Conservation (phyloP, 106 monocot genomes). For the Ottelia alismoides region DNA sequence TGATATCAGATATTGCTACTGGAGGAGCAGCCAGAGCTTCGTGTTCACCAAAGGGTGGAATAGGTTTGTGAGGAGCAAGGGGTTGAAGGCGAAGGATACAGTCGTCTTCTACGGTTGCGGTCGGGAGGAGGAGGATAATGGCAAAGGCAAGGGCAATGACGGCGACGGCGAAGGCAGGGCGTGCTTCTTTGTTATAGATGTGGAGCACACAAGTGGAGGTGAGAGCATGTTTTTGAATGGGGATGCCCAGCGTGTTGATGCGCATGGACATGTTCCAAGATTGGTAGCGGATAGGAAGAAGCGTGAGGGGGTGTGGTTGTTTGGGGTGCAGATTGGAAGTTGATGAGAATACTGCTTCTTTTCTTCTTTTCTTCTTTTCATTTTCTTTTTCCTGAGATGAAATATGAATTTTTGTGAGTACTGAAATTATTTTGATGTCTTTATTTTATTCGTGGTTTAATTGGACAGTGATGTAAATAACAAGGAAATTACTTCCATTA, state of each 20-base stretch:
- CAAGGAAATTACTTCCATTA: too few relatives aligned
- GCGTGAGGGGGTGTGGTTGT: slow-evolving; percentile 12
- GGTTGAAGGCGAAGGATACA: slow-evolving; percentile 19
- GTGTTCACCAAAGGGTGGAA: slow-evolving; percentile 72
- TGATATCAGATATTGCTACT: slow-evolving; percentile 66
- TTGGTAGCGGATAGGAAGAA: slow-evolving; percentile 3
- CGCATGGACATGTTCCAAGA: too few relatives aligned
- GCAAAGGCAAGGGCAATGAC: slow-evolving; percentile 19
- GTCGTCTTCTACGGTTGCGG: slow-evolving; percentile 34
- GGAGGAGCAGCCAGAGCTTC: slow-evolving; percentile 71
- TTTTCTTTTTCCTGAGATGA: too few relatives aligned
- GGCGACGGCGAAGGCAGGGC: not conserved
- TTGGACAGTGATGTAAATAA: too few relatives aligned
- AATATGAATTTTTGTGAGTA: too few relatives aligned
- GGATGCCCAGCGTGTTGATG: too few relatives aligned
- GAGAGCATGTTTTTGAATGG: not conserved
- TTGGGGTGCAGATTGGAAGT: slow-evolving; percentile 21
- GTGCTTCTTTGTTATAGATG: too few relatives aligned
- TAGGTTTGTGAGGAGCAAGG: slow-evolving; percentile 43
- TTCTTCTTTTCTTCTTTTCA: too few relatives aligned
- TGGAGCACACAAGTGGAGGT: too few relatives aligned
- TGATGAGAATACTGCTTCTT: too few relatives aligned
- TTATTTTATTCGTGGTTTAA: too few relatives aligned
- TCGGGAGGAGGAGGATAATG: slow-evolving; percentile 12
- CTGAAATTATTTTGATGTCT: too few relatives aligned